Evolutionary conservation across 192 early-diverging fungal genomes (phyloP).

Genomic region (Podila epicladia): DNA sequence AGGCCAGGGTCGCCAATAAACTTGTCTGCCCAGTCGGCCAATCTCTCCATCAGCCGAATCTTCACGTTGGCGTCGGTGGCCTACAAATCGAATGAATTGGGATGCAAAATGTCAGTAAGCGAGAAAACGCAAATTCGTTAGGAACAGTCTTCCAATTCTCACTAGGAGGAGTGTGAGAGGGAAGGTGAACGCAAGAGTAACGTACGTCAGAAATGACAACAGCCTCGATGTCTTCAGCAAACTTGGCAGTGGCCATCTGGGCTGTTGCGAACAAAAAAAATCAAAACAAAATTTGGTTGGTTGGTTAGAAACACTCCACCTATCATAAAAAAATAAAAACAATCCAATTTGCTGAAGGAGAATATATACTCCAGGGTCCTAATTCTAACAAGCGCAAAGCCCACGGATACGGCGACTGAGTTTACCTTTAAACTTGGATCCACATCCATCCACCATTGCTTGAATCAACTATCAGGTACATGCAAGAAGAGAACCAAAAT

Average conservation of each 20-base stretch:
- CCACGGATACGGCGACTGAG: too few species aligned
- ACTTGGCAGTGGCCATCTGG: slow-evolving; percentile 47
- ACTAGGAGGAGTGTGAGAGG: not conserved
- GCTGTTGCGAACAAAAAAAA: slow-evolving; percentile 8
- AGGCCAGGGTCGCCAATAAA: slow-evolving; percentile 41
- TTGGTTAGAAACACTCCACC: not conserved
- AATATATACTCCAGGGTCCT: too few species aligned
- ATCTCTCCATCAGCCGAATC: slow-evolving; percentile 45
- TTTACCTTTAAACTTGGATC: slow-evolving; percentile 50
- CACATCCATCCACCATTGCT: slow-evolving; percentile 49
- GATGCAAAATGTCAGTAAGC: not conserved
- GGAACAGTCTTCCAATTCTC: not conserved
- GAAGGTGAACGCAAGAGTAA: not conserved
- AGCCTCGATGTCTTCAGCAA: slow-evolving; percentile 47
- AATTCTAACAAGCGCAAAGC: not conserved
- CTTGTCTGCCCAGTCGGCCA: slow-evolving; percentile 32
- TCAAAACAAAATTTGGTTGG: too few species aligned
- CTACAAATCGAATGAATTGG: slow-evolving; percentile 3
- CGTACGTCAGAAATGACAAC: slow-evolving; percentile 40
- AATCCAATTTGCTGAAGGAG: too few species aligned
- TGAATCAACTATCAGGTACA: slow-evolving; percentile 37
- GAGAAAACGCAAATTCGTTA: not conserved
- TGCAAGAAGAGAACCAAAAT: not conserved
- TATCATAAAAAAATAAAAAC: too few species aligned
- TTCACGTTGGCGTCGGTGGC: slow-evolving; percentile 47